Percentiles rank a stretch among this genome's conserved stretches.
Conservation (phyloP, 2,329 filamentous ascomycete genomes). For the Beauveria medogensis region DNA sequence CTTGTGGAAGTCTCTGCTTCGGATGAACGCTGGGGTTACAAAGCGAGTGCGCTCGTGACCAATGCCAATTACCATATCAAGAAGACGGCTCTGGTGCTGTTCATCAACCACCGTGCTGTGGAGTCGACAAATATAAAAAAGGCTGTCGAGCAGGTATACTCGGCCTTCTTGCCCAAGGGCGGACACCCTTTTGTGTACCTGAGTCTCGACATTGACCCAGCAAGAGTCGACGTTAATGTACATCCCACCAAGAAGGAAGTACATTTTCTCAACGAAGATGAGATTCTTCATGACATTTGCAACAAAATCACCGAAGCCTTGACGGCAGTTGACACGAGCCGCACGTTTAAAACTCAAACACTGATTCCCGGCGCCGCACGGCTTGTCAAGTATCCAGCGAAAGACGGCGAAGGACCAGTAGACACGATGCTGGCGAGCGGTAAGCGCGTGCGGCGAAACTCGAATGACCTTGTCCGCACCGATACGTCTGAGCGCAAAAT, state of each 20-base stretch:
- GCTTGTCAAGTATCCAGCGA: conserved; percentile 21
- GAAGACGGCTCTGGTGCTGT: conserved; percentile 76
- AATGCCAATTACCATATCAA: conserved; percentile 96
- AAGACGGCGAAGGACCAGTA: conserved; percentile 20
- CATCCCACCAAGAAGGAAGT: conserved; percentile 96
- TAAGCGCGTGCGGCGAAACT: conserved; percentile 32
- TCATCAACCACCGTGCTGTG: conserved; percentile 94
- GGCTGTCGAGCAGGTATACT: conserved; percentile 83
- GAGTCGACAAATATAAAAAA: conserved; percentile 85
- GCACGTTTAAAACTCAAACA: conserved; percentile 90
- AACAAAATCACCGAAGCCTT: conserved; percentile 69
- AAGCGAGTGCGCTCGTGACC: conserved; percentile 69
- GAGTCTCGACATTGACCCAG: conserved; percentile 84
- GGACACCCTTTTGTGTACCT: conserved; percentile 92
- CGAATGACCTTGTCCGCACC: conserved; percentile 80
- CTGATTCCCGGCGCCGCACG: conserved; percentile 64
- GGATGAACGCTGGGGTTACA: conserved; percentile 77
- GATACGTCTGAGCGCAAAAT: conserved; percentile 88
- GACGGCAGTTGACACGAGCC: conserved; percentile 82
- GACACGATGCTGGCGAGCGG: conserved; percentile 26
- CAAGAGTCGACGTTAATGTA: conserved; percentile 91
- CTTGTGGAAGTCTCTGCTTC: conserved; percentile 66
- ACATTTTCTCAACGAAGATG: conserved; percentile 95
- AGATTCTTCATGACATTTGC: conserved; percentile 83
- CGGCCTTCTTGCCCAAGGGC: conserved; percentile 80